These are phyloP conservation scores for Papiliotrema fonsecae DNA, from an alignment of 1,284 basidiomycete genomes.

Conservation along the genomic window DNA sequence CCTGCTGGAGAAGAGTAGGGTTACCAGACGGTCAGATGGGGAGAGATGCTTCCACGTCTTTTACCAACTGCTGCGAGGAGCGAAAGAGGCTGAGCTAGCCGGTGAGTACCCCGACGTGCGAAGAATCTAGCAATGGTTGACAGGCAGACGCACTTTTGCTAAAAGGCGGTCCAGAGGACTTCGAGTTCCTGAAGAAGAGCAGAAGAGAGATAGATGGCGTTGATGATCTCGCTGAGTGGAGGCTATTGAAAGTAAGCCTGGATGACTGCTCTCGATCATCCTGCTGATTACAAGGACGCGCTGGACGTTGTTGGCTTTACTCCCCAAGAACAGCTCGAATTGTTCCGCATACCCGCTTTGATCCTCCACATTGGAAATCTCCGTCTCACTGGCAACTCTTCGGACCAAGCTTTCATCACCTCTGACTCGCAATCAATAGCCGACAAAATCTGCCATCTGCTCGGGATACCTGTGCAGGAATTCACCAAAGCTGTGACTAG, in stretches of 20 bases:
- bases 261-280: too few relatives aligned
- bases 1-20: slow-evolving; percentile 92
- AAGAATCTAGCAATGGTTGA: too few relatives aligned
- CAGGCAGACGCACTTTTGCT: slow-evolving; percentile 72
- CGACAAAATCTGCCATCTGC: slow-evolving; percentile 86
- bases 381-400: slow-evolving; percentile 69
- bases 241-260: slow-evolving; percentile 60
- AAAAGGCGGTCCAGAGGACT: slow-evolving; percentile 70
- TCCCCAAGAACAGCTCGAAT: slow-evolving; percentile 75
- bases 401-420: slow-evolving; percentile 83
- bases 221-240: slow-evolving; percentile 88
- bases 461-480: slow-evolving; percentile 85
- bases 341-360: slow-evolving; percentile 90
- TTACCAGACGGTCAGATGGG: slow-evolving; percentile 78
- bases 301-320: slow-evolving; percentile 59
- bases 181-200: slow-evolving; percentile 87
- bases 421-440: slow-evolving; percentile 54
- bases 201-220: slow-evolving; percentile 89
- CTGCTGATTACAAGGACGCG: slow-evolving; percentile 23
- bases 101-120: slow-evolving; percentile 53
- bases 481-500: slow-evolving; percentile 83
- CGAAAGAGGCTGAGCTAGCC: slow-evolving; percentile 58
- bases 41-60: slow-evolving; percentile 97
- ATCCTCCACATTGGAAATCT: slow-evolving; percentile 97
- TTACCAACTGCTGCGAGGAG: slow-evolving; percentile 79